Evolutionary conservation across 140 eudicot species (phyloP), one percentile per base, ranked within the genome.

Genomic region (Senecio squalidus): DNA sequence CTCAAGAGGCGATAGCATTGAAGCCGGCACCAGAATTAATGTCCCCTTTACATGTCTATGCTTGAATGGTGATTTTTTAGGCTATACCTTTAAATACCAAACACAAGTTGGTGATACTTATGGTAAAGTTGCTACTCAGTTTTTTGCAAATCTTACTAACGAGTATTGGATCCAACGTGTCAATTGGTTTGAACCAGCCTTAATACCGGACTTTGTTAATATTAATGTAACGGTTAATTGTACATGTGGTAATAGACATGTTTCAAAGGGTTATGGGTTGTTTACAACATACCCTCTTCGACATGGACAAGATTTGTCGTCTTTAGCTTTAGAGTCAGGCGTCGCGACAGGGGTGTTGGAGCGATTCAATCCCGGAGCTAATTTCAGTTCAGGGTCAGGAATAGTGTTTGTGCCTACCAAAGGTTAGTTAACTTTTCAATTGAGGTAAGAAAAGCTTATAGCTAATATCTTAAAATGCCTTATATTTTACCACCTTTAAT

Each of bases 31-130:
- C 0, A 66, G 96, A 6, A 40, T 86, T 44, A 73, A 79, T 50
- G 67, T 92, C n/a, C 98, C 98, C 0, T 87, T 87, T 41, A 71
- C 98, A 0, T 92, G 98, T 44, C 74, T 74, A 24, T 91, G 98
- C 59, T 27, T 86, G 14, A 81, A 83, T 20, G 78, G 78, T 9
- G 88, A 76, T 25, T 91, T 86, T 61, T 60, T 86, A 60, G 96
- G 92, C 1, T 86, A 83, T 34, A 76, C 88, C 1, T 91, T 91
- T 36, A 33, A 10, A 13, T 91, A 91, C 64, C 25, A 33, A 15
- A 68, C 80, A 29, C 74, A 74, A 28, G 0, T 49, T 18, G 92
- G 75, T 23, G 98, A 91, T 36, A 86, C 94, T 1, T 91, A 91
- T 25, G 51, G 9, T 10, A 81, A 50, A 71, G 39, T 91, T 74